Conservation (phyloP, 495 filamentous ascomycete species). For the Penicillium egyptiacum region DNA sequence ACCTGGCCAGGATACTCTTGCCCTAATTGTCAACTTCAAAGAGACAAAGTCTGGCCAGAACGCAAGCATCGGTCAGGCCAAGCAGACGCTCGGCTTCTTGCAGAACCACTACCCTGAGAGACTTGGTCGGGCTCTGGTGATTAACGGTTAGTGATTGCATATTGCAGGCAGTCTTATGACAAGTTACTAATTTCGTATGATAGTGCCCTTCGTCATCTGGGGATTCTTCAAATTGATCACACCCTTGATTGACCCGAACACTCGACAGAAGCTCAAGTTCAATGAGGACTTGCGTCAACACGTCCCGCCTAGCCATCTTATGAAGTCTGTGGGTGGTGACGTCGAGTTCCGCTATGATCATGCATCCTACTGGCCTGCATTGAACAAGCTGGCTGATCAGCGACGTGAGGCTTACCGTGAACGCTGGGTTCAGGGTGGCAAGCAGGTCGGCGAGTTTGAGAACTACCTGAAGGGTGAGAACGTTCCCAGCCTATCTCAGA, state of each 20-base stretch:
- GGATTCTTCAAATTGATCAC: slow-evolving; percentile 94
- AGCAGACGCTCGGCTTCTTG: slow-evolving; percentile 79
- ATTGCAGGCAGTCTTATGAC: not conserved
- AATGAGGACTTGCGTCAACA: slow-evolving; percentile 80
- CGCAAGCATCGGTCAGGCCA: slow-evolving; percentile 71
- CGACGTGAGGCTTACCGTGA: slow-evolving; percentile 56
- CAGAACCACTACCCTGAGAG: slow-evolving; percentile 95
- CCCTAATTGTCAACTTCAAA: slow-evolving; percentile 86
- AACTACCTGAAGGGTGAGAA: slow-evolving; percentile 69
- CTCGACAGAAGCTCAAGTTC: slow-evolving; percentile 89
- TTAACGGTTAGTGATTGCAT: slow-evolving; percentile 63
- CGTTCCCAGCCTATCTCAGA: slow-evolving; percentile 39
- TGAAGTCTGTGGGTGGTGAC: slow-evolving; percentile 57
- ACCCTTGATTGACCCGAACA: slow-evolving; percentile 93
- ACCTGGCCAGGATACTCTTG: slow-evolving; percentile 78
- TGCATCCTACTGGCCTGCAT: slow-evolving; percentile 80
- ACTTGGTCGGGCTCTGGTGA: slow-evolving; percentile 82
- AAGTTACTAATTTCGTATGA: slow-evolving; percentile 7
- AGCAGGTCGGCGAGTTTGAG: slow-evolving; percentile 80
- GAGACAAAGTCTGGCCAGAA: slow-evolving; percentile 73
- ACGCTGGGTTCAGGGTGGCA: slow-evolving; percentile 77
- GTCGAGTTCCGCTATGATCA: slow-evolving; percentile 87
- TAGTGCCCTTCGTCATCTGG: slow-evolving; percentile 83
- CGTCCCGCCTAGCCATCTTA: slow-evolving; percentile 75
- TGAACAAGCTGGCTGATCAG: slow-evolving; percentile 64